Evolutionary conservation across 495 filamentous ascomycete genomes (phyloP), one percentile per base, ranked within the genome.

Genomic region (Xylaria grammica): DNA sequence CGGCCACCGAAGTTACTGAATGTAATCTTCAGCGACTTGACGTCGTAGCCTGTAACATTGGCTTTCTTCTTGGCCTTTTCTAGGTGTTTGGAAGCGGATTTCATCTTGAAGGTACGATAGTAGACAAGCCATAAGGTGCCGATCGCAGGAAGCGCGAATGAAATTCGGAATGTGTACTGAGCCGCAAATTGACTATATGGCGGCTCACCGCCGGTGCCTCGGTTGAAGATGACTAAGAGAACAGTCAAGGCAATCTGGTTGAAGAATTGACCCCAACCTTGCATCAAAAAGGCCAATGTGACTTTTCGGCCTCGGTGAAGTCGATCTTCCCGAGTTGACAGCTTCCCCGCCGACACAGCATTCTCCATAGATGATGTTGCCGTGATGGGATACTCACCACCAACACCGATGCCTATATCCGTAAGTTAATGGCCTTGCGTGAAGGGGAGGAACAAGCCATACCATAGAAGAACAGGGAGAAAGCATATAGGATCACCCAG

Each of bases 281-380:
- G 93, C 93, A 97, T 97, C 79, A 97, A 78, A 81, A 97, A 97
- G 34, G 93, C 93, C 75, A 87, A 90, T 54, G 92, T 95, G 71
- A 96, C 92, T 77, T 94, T 94, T 72, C 93, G 89, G 50, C 93
- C 93, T 75, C 93, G 91, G 82, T 97, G 93, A 48, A 96, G 85
- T 76, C 93, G 91, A 74, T 97, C 93, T 22, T 95, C 91, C 65
- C 87, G 88, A 63, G 92, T 94, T 9, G 93, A 97, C 38, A 97
- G 78, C 71, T 89, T 91, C 44, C 93, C 93, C 38, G 92, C 89
- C 20, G 89, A 87, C 42, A 94, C 87, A 13, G 91, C 90, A 69
- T 93, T 94, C 74, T 97, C 93, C 90, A 97, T 96, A 58, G 92
- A 92, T 22, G 90, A 91, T n/a, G 93, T 96, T 5, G 93, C 93